Conservation (phyloP, 2,329 filamentous ascomycete genomes). For the Nemania bipapillata region DNA sequence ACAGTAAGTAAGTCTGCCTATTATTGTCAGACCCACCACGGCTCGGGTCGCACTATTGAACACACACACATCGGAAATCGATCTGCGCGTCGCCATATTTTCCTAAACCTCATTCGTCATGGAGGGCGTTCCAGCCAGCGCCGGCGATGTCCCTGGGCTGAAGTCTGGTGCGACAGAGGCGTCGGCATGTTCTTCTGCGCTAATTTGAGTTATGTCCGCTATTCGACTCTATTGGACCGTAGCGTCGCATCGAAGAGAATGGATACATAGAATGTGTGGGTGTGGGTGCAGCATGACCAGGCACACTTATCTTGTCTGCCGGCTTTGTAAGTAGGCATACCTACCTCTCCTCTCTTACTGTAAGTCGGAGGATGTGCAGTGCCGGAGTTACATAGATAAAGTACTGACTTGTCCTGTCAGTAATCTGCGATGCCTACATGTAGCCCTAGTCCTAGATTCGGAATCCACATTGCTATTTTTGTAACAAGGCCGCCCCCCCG, state of each 20-base stretch:
- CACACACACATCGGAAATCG: not conserved
- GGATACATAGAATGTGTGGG: not conserved
- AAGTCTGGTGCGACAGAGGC: constrained; percentile 7
- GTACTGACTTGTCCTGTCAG: too few species aligned
- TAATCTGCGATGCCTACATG: not conserved
- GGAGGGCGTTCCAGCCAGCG: not conserved
- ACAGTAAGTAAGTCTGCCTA: not conserved
- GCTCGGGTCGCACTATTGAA: constrained; percentile 12
- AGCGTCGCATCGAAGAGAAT: not conserved
- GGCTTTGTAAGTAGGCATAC: not conserved
- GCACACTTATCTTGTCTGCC: not conserved
- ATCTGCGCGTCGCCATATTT: not conserved
- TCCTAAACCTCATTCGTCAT: not conserved
- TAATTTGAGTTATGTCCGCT: not conserved
- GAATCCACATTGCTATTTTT: not conserved
- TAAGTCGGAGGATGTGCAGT: not conserved
- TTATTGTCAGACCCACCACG: constrained; percentile 22
- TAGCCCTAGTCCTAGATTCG: not conserved
- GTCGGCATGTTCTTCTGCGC: constrained; percentile 7
- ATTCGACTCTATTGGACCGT: not conserved
- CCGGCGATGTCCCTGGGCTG: constrained; percentile 1
- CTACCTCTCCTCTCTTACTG: not conserved
- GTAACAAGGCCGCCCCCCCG: not conserved
- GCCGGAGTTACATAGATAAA: too few species aligned
- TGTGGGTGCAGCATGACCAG: not conserved